Base-by-base conservation (phyloP, 1,139 yeast genomes). In the Candida glucosophila region DNA sequence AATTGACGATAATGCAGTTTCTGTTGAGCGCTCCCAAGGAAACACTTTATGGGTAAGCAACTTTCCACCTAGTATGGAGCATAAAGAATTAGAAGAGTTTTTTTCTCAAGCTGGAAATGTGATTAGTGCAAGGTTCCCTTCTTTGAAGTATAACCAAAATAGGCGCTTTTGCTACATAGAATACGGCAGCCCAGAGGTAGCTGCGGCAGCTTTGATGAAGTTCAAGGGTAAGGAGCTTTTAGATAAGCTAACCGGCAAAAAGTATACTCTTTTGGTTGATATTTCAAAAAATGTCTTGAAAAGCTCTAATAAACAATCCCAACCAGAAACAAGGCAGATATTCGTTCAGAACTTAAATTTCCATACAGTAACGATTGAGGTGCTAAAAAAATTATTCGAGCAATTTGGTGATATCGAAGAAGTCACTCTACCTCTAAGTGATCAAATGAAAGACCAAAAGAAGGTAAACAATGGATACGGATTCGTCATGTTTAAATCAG, bases 111-210 rank as follows among this genome's bases (percentile, higher is more conserved):
- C 46, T 26, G 83, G 83, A 0, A 46, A 49, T 0, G 48, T 77
- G 1, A 39, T 74, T 5, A 69, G 73, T 29, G 54, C 78, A 1
- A 55, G 95, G 27, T 59, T 82, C 22, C 95, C 95, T 0, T 69
- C 80, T 0, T 68, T 78, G 33, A 64, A 65, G 21, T 63, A 57
- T 25, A 68, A 73, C 35, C 49, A 69, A 4, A 65, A 64, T 12
- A 61, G 94, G 30, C 49, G 94, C 19, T 85, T 85, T 44, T 82
- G 93, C 34, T 85, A 83, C 41, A 61, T 81, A 9, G 94, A 83
- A 41, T 75, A 55, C 37, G 39, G 55, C 0, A 47, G 58, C 9
- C 32, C 67, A 0, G 56, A 56, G 6, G 56, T 54, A 17, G 86
- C 92, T 0, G 31, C 41, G 0, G 29, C 36, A 1, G 85, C 86